A percentile compares a stretch with the other conserved stretches of the same genome.
These are phyloP conservation scores for Trametes gibbosa DNA, from an alignment of 768 basidiomycete species.

Conservation along the genomic window DNA sequence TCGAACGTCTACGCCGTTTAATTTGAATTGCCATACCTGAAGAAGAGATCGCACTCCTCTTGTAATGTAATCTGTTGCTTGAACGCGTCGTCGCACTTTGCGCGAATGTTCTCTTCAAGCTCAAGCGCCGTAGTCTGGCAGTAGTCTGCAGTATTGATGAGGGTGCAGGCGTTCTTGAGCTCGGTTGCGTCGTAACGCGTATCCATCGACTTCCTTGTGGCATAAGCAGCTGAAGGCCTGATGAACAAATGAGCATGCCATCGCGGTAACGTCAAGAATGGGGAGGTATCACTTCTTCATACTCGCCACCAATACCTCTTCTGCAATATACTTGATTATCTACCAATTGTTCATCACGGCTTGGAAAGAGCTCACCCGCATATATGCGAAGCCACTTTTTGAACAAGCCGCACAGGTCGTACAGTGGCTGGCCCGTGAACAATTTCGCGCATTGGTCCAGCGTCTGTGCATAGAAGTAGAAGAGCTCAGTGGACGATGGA, in stretches of 20 bases:
- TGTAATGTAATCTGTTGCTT: constrained; percentile 82
- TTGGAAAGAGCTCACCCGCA: constrained; percentile 54
- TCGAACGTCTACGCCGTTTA: neutral
- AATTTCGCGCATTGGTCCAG: constrained; percentile 92
- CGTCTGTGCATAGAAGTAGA: constrained; percentile 95
- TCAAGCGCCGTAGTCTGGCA: constrained; percentile 90
- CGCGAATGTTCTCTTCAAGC: constrained; percentile 90
- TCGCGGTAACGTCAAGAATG: neutral
- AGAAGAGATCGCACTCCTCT: constrained; percentile 83
- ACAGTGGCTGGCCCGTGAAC: constrained; percentile 79
- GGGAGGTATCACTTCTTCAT: constrained; percentile 59
- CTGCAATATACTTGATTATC: constrained; percentile 37
- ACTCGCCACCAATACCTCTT: constrained; percentile 79
- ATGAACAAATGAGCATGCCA: neutral
- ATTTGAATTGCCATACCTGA: constrained; percentile 50
- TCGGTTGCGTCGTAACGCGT: constrained; percentile 73
- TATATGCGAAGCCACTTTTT: constrained; percentile 95
- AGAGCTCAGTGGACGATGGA: constrained; percentile 92
- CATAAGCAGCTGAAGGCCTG: constrained; percentile 33
- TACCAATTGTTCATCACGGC: neutral
- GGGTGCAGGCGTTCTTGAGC: constrained; percentile 78
- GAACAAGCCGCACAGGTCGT: constrained; percentile 76
- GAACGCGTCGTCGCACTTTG: constrained; percentile 73
- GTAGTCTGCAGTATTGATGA: constrained; percentile 97
- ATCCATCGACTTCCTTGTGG: constrained; percentile 65